Base-by-base conservation (phyloP, 768 basidiomycete genomes). In the Hygrophoropsis aurantiaca region DNA sequence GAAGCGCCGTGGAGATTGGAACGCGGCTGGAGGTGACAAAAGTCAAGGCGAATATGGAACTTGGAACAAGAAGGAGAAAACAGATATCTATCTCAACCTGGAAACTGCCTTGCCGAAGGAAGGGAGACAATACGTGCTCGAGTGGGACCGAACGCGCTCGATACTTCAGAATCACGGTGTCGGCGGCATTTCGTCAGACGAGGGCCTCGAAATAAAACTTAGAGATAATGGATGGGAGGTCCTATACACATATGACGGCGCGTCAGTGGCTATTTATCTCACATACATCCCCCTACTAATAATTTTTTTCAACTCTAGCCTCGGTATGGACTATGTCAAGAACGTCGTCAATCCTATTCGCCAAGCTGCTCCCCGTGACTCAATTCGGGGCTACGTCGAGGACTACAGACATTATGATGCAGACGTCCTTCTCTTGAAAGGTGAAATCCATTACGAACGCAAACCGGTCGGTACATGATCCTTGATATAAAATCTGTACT, bases 241-340 rank as follows among this genome's bases (percentile, higher is more conserved):
- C 16, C 47, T 70, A 49, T 57, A 71, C 39, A 73, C 72, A 5
- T 73, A 64, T 39, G 61, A 67, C 4, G 73, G 73, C 43, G 62
- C 65, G 72, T 73, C 47, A 62, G 72, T 62, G 18, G 6, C 18
- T 36, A 3, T 5, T 39, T 9, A 21, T 35, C 13, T 32, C 21
- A 9, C 18, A 21, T 25, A 25, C 5, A 11, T 43, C 30, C 16
- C 37, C 41, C 34, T 23, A 4, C 48, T 62, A 19, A 62, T 32
- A 24, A 21, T 34, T 19, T 52, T n/a, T n/a, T n/a, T n/a, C n/a
- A n/a, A n/a, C 19, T 23, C 13, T 44, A 75, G 74, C 26, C 58
- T 66, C n/a, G 66, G 71, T 15, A 69, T 73, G 71, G 74, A 75
- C 18, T 70, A 52, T 50, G 64, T 72, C 19, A 74, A 75, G 54